Conservation (phyloP, 140 eudicot genomes). For the Stevia rebaudiana region DNA sequence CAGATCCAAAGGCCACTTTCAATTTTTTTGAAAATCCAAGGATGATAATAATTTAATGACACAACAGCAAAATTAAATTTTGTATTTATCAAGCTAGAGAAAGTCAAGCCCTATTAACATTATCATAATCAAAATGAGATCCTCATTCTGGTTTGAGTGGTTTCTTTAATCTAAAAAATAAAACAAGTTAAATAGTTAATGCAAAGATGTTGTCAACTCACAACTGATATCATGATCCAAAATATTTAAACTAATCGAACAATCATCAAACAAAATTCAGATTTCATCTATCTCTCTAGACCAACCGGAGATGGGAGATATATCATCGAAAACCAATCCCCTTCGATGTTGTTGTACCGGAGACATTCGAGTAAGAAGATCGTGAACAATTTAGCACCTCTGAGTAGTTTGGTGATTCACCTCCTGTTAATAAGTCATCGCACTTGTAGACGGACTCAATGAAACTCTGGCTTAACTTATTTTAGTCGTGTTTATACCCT, state of each 20-base stretch:
- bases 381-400: conserved; percentile 42
- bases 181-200: no score
- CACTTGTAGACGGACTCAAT: no score
- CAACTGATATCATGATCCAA: conserved; percentile 14
- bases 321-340: conserved; percentile 38
- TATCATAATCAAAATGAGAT: not conserved
- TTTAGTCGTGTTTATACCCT: no score
- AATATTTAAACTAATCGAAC: conserved; percentile 1
- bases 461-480: no score
- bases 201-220: no score
- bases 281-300: conserved; percentile 20
- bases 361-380: conserved; percentile 50
- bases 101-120: conserved; percentile 26
- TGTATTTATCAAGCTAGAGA: not conserved
- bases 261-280: not conserved
- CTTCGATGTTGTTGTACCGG: conserved; percentile 53
- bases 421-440: no score
- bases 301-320: conserved; percentile 23
- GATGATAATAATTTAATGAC: not conserved
- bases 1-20: no score
- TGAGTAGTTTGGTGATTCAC: conserved; percentile 61
- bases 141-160: not conserved
- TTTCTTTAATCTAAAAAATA: no score
- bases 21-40: not conserved
- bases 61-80: not conserved